Base-by-base conservation (phyloP, 2,329 filamentous ascomycete species). In the Fusarium torreyae region DNA sequence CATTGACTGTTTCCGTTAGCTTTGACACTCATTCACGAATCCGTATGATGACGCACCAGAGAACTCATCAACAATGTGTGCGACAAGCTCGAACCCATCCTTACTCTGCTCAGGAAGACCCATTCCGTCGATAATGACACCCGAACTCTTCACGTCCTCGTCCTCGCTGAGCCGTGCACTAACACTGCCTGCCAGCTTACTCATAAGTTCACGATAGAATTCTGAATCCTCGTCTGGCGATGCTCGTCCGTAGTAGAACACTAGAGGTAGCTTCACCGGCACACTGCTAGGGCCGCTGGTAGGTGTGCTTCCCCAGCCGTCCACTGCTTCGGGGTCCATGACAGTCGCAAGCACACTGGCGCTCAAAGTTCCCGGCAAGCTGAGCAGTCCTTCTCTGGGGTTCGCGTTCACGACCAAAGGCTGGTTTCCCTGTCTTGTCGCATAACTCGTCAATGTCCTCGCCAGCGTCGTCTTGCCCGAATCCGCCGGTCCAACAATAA, bases 231-330 rank as follows among this genome's bases (percentile, higher is more conserved):
- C 92, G 71, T 94, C 91, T 1, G 93, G 88, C 66, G 85, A 89
- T 53, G 88, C 85, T 67, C 92, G 84, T 17, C 96, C 95, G 78
- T 93, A 97, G 79, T 94, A 93, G 77, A 97, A 97, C 28, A 95
- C 94, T 55, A 99, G 82, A 7, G 96, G 96, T 73, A 97, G 85
- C 83, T 98, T 98, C 53, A 97, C 93, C 0, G 95, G 94, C 18
- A 97, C 90, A 1, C 90, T 88, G 72, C 92, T 96, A 1, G 96
- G 94, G 0, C 95, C 96, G 70, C 92, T 97, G 74, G 94, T 97
- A 0, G 95, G 94, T 72, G 93, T 94, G 70, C 88, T 93, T 11
- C 96, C 96, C 90, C 94, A 98, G 20, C 92, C 93, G 65, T 94
- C 91, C 74, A 95, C 92, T 3, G 85, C 84, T 73, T 88, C 86